Base-by-base conservation (phyloP, 176 grass and related monocot species). In the Oryza meyeriana region DNA sequence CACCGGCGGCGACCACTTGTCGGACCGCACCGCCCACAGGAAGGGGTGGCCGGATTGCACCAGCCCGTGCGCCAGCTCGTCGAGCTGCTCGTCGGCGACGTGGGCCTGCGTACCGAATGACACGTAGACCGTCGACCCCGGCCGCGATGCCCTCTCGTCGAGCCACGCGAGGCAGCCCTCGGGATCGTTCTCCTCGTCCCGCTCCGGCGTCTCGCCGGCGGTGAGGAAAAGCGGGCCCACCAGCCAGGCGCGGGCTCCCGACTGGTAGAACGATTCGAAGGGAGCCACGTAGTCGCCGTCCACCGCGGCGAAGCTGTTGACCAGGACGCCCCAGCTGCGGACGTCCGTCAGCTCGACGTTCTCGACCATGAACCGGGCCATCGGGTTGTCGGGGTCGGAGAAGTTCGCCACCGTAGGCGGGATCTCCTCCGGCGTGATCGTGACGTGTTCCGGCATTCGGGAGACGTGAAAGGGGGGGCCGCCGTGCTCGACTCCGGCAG, bases 21-120 rank as follows among this genome's bases (percentile, higher is more conserved):
- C 22, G 0, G 85, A 89, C 7, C 90, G 75, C 11, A 95, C 85
- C 20, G 67, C 88, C 90, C 85, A 93, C 75, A 95, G 79, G 86
- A 94, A 97, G 1, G 36, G 72, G 64, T 88, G 34, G 24, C 82
- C 87, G 11, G 82, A 92, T n/a, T 22, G 84, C 17, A 75, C 75
- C 33, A 97, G 72, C 39, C 94, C 89, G 5, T 57, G 62, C 3
- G 64, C 82, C 1, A 94, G 24, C 87, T 97, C 89, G 22, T 91
- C 87, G 3, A 97, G 91, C 76, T 94, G 87, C 61, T 61, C 67
- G 33, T 84, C 81, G 22, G 84, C 18, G 66, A 94, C 5, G 45
- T 90, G 74, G 0, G 85, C 66, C 71, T 91, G 75, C 30, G 89
- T 97, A 55, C 94, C 91, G 38, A 97, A 97, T 10, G 89, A 91